Evolutionary conservation across 78 protist genomes (phyloP), one percentile per base, ranked within the genome.

Genomic region (Capsaspora owczarzaki): DNA sequence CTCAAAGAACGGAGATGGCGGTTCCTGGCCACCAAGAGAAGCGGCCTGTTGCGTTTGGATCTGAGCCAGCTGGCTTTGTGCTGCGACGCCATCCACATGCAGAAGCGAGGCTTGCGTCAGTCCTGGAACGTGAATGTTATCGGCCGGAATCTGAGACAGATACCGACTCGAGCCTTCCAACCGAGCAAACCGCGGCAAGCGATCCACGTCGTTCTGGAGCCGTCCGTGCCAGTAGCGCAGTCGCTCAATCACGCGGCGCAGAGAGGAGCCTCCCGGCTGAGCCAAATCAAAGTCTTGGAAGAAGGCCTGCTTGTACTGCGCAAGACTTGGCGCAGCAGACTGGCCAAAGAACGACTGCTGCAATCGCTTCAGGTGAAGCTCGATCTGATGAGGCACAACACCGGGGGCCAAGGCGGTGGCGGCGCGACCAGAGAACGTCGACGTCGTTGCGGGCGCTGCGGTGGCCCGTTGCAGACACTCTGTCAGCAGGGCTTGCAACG

Each of bases 401-500:
- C n/a, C n/a, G n/a, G n/a, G n/a, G n/a, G n/a, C n/a, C n/a, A n/a
- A n/a, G n/a, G n/a, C n/a, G n/a, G n/a, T n/a, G n/a, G n/a, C n/a
- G n/a, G n/a, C n/a, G n/a, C n/a, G n/a, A n/a, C n/a, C n/a, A n/a
- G n/a, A n/a, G n/a, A n/a, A n/a, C n/a, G n/a, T n/a, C n/a, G n/a
- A n/a, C n/a, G n/a, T n/a, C n/a, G n/a, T n/a, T n/a, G n/a, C n/a
- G n/a, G n/a, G n/a, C n/a, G n/a, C n/a, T n/a, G n/a, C n/a, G n/a
- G n/a, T n/a, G 4, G 81, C 38, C 41, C 81, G 79, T 8, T 81
- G 72, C 46, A 87, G 33, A 81, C 90, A 86, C 16, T 63, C 72
- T 14, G 43, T 63, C 16, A 63, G 41, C 38, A 63, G 72, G 43
- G 33, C 72, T 8, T 35, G 72, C 66, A 16, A 27, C n/a, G 72